Base-by-base conservation (phyloP, 225 moss, liverwort and hornwort species). In the Neckera pumila region DNA sequence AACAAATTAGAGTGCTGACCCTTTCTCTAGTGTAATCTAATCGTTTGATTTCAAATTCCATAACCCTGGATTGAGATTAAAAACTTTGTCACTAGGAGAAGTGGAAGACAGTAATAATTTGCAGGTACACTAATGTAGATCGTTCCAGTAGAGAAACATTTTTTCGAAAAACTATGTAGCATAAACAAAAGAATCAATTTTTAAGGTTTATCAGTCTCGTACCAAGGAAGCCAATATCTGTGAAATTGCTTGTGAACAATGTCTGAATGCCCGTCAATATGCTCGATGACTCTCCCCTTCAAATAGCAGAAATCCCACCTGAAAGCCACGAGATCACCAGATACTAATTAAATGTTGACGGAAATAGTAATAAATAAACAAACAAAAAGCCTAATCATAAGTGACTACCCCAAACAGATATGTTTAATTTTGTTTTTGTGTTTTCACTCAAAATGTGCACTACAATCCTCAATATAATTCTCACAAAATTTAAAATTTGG, bases 291-390 rank as follows among this genome's bases (percentile, higher is more conserved):
- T 87, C 92, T 95, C 78, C 99, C 99, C 86, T 95, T 93, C 82
- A 93, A 88, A 89, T 92, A 99, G 83, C 99, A 99, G 78, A 96
- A 99, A 89, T 99, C 99, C 99, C 99, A 99, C 84, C 98, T 98
- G 94, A 74, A 81, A 89, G 19, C 11, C 61, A 87, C 47, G 82
- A 70, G n/a, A 61, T 18, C 47, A 38, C 30, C 79, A 51, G 10
- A 88, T 19, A 57, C 28, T 26, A 61, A 10, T 33, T 31, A 47
- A 34, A 72, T 42, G 11, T 36, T 85, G n/a, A 31, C 13, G 60
- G 13, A 79, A 42, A 33, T 31, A 77, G 31, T 11, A 67, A 28
- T n/a, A 36, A 56, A 17, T 42, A 23, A 26, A 30, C 10, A 43
- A 36, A 84, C 34, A 45, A 84, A 72, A 34, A 14, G 13, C 9